Evolutionary conservation across 371 early-diverging fungal species (phyloP).

Genomic region (Umbelopsis sp.): DNA sequence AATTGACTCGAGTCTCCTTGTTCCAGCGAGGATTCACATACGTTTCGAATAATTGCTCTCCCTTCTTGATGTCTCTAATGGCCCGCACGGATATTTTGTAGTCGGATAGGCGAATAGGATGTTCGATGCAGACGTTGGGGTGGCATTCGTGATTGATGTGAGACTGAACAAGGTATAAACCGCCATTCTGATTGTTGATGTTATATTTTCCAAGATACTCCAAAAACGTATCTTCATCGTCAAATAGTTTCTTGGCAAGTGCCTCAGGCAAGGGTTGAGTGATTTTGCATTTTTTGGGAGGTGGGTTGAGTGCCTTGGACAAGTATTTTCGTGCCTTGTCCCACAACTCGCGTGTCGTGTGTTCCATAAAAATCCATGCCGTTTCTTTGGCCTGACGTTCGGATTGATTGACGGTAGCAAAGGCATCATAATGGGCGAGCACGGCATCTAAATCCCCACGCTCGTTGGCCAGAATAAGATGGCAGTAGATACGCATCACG

Average conservation of each 20-base stretch:
- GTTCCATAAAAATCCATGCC: slow-evolving; percentile 69
- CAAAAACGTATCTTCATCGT: slow-evolving; percentile 62
- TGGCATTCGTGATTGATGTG: slow-evolving; percentile 63
- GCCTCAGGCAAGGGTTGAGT: slow-evolving; percentile 56
- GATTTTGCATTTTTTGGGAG: slow-evolving; percentile 55
- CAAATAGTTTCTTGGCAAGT: slow-evolving; percentile 48
- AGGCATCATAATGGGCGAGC: slow-evolving; percentile 59
- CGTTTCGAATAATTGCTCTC: slow-evolving; percentile 63
- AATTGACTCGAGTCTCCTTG: slow-evolving; percentile 60
- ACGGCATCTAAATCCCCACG: slow-evolving; percentile 56
- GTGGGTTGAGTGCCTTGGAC: slow-evolving; percentile 52
- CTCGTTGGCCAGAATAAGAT: slow-evolving; percentile 60
- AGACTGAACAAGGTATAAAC: slow-evolving; percentile 66
- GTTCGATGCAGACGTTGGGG: slow-evolving; percentile 61
- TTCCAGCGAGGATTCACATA: slow-evolving; percentile 70
- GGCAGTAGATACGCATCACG: slow-evolving; percentile 60
- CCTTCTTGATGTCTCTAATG: slow-evolving; percentile 59
- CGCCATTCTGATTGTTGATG: slow-evolving; percentile 73
- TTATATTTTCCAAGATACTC: slow-evolving; percentile 68
- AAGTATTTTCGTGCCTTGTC: slow-evolving; percentile 50
- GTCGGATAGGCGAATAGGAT: slow-evolving; percentile 50
- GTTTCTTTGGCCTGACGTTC: slow-evolving; percentile 69
- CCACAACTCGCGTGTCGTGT: slow-evolving; percentile 58
- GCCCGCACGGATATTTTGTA: slow-evolving; percentile 61
- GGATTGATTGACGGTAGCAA: slow-evolving; percentile 67